These are phyloP conservation scores for Acidomyces sp. DNA, from an alignment of 495 filamentous ascomycete species.

Conservation along the genomic window DNA sequence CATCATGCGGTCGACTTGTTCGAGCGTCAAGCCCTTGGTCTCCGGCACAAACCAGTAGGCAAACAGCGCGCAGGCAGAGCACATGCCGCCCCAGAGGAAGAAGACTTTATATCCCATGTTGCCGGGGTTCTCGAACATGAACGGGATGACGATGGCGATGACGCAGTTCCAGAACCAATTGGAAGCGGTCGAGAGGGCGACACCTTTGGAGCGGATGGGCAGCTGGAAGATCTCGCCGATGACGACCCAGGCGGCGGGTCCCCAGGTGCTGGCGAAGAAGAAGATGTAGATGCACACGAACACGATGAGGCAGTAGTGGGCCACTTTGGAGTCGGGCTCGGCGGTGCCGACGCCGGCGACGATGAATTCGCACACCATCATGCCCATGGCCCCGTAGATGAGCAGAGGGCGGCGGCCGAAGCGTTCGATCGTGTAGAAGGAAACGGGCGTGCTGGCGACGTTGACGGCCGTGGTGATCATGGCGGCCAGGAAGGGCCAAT, in stretches of 20 bases:
- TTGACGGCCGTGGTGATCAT: conserved; percentile 79
- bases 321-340: conserved; percentile 15
- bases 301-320: conserved; percentile 25
- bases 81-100: conserved; percentile 35
- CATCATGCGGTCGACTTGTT: conserved; percentile 85
- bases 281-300: conserved; percentile 45
- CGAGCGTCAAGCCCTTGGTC: conserved; percentile 50
- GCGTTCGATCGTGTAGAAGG: conserved; percentile 71
- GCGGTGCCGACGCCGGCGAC: conserved; percentile 50
- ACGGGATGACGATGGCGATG: conserved; percentile 65
- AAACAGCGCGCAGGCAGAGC: conserved; percentile 45
- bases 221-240: conserved; percentile 82
- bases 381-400: conserved; percentile 62
- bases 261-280: conserved; percentile 33
- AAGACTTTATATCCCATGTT: conserved; percentile 64
- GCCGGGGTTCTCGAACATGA: conserved; percentile 56
- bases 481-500: conserved; percentile 67
- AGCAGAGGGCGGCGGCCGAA: conserved; percentile 75
- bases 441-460: conserved; percentile 65
- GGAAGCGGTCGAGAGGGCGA: conserved; percentile 65
- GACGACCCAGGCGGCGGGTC: conserved; percentile 60
- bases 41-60: conserved; percentile 46
- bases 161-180: conserved; percentile 69
- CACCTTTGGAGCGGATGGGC: conserved; percentile 67
- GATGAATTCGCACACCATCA: conserved; percentile 78